Percentiles rank a stretch among this genome's conserved stretches.
Evolutionary conservation across 768 basidiomycete species (phyloP).

Genomic region (Lactarius sanguifluus): DNA sequence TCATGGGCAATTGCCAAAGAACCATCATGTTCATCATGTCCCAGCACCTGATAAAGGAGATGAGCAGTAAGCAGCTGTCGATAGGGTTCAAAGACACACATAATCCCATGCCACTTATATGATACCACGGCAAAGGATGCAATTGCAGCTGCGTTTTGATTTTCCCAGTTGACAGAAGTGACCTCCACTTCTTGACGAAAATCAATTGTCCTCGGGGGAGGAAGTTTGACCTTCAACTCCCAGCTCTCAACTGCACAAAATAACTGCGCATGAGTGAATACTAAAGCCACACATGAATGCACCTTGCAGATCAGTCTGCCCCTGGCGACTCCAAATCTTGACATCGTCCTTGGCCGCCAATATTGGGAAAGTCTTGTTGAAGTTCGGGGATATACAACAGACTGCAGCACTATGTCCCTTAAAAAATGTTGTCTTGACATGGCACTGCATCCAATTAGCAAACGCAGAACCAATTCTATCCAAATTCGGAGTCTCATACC

Average conservation of each 20-base stretch:
- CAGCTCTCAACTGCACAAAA: not conserved
- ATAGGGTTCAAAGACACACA: not conserved
- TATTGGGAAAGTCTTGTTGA: too few species aligned
- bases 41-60: not conserved
- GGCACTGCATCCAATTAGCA: not conserved
- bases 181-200: not conserved
- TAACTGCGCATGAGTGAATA: not conserved
- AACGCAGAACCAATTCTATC: not conserved
- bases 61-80: not conserved
- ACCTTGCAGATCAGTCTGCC: not conserved
- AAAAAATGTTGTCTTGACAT: conserved; percentile 1
- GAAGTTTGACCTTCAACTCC: not conserved
- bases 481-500: too few species aligned
- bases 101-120: not conserved
- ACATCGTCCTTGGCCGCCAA: too few species aligned
- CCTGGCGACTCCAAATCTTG: too few species aligned
- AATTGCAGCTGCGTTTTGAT: not conserved
- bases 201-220: not conserved
- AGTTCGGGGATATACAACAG: not conserved
- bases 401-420: not conserved
- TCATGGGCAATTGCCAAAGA: conserved; percentile 5
- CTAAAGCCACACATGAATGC: not conserved
- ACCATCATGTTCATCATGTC: not conserved
- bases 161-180: not conserved
- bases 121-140: not conserved